Evolutionary conservation across 257 asterid species (phyloP).

Genomic region (Mitragyna speciosa): DNA sequence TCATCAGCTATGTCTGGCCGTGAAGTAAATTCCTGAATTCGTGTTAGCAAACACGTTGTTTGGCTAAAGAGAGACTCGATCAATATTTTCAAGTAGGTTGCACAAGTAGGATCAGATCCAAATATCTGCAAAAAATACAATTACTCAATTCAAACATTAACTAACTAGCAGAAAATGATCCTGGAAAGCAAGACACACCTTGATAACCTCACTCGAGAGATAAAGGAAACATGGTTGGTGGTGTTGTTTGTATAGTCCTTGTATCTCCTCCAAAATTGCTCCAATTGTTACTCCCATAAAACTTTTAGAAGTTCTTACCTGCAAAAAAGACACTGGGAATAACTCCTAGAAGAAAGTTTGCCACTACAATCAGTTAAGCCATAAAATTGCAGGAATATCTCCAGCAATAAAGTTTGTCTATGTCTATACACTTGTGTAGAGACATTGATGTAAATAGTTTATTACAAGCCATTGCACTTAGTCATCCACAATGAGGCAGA

Average conservation of each 20-base stretch:
- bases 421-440: neutral
- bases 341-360: neutral
- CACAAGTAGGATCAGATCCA: conserved; percentile 95
- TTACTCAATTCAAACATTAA: conserved; percentile 14
- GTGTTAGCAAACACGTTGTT: conserved; percentile 68
- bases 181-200: conserved; percentile 43
- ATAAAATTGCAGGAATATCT: neutral
- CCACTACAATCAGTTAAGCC: neutral
- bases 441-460: neutral
- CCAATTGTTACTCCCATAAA: conserved; percentile 93
- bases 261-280: conserved; percentile 94
- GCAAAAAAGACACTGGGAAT: neutral
- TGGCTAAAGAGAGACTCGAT: conserved; percentile 89
- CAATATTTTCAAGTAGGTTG: conserved; percentile 71
- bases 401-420: neutral
- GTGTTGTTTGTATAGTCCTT: conserved; percentile 69
- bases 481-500: neutral
- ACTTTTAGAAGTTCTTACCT: conserved; percentile 93
- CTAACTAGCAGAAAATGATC: neutral
- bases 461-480: neutral
- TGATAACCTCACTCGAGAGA: conserved; percentile 95
- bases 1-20: conserved; percentile 96
- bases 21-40: conserved; percentile 77
- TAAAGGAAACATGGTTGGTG: conserved; percentile 94
- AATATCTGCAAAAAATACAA: conserved; percentile 59